These are phyloP conservation scores for Botryotinia globosa DNA, from an alignment of 2,329 filamentous ascomycete species.

Conservation along the genomic window DNA sequence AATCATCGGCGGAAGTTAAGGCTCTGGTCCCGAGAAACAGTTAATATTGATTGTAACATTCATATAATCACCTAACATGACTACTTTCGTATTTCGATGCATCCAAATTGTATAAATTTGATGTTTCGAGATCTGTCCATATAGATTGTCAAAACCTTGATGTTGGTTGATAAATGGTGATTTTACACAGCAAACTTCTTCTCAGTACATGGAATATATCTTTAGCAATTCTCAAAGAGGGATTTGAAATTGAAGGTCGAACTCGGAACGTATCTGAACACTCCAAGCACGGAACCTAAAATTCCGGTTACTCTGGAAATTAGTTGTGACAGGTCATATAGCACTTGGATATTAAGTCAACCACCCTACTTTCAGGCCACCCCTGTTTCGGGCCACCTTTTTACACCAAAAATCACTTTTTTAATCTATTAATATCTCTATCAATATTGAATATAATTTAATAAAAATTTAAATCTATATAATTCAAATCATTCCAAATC, in stretches of 20 bases:
- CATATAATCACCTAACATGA: accelerated
- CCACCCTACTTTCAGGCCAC: no score
- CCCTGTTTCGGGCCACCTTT: no score
- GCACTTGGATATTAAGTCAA: neutral
- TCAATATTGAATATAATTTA: no score
- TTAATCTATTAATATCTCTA: no score
- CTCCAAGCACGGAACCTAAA: neutral
- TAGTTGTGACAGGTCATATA: neutral
- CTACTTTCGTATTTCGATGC: accelerated
- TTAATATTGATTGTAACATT: neutral
- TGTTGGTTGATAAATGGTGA: neutral
- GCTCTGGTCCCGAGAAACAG: neutral
- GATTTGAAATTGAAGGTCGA: neutral
- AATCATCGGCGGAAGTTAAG: accelerated
- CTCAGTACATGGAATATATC: neutral
- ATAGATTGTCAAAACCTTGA: neutral
- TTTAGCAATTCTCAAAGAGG: neutral
- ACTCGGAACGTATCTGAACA: neutral
- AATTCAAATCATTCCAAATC: no score
- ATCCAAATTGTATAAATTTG: neutral
- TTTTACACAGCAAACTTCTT: neutral
- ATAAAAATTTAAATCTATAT: no score
- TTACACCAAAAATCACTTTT: no score
- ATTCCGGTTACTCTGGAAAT: neutral
- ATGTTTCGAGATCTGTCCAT: neutral